phyloP scores from a whole-genome alignment of 2,329 filamentous ascomycete genomes.

The Chaetomiaceae sp. region DNA sequence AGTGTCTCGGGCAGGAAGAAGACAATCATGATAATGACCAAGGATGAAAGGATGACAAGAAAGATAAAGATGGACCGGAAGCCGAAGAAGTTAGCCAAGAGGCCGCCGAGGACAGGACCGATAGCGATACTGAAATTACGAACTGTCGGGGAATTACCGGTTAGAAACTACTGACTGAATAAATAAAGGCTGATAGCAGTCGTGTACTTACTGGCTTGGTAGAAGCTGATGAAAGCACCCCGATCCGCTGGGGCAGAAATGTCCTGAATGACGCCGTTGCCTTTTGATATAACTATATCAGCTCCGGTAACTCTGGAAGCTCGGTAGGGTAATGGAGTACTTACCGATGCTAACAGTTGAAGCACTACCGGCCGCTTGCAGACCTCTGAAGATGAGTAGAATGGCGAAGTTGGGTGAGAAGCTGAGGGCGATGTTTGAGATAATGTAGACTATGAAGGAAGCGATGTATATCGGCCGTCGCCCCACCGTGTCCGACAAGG shows the following conservation, averaged over 20 bases:
- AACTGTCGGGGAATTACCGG: not conserved
- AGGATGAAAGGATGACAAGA: not conserved
- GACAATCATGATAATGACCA: conserved; percentile 1
- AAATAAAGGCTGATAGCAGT: not conserved
- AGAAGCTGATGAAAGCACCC: conserved; percentile 6
- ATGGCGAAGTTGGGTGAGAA: conserved; percentile 3
- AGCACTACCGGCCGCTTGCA: conserved; percentile 1
- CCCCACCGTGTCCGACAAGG: not conserved
- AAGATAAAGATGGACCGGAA: conserved; percentile 2
- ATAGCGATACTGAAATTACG: conserved; percentile 3
- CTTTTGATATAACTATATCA: conserved; percentile 1
- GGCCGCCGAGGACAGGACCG: not conserved
- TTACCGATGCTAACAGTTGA: conserved; percentile 4
- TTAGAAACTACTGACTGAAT: not conserved
- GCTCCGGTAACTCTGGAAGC: not conserved
- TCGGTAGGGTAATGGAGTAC: not conserved
- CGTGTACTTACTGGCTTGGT: conserved; percentile 2
- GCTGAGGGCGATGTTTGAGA: conserved; percentile 2
- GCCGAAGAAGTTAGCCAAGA: conserved; percentile 1
- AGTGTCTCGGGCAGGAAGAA: conserved; percentile 1
- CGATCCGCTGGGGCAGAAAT: conserved; percentile 1
- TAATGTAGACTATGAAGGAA: conserved; percentile 1
- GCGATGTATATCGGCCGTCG: not conserved
- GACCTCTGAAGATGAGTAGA: conserved; percentile 2
- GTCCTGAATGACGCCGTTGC: conserved; percentile 2